Evolutionary conservation across 2,329 filamentous ascomycete genomes (phyloP).

Genomic region (Coccinonectria pachysandricola): DNA sequence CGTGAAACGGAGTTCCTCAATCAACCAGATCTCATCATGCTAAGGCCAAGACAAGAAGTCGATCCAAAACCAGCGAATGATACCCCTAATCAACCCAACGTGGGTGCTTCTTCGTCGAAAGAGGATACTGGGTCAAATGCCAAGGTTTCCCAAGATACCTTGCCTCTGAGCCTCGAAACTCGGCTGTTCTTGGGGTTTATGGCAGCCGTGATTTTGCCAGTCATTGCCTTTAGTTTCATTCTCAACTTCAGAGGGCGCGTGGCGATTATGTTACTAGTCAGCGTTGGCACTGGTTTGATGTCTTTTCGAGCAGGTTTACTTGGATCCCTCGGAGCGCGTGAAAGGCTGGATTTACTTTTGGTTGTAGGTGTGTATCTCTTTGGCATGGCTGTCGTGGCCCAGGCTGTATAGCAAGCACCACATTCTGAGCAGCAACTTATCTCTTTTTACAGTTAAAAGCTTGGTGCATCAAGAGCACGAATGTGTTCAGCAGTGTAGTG

Average conservation of each 20-base stretch:
- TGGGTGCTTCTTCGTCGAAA: too few relatives aligned
- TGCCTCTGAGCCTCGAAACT: too few relatives aligned
- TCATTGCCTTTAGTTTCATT: conserved; percentile 48
- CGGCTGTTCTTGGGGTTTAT: too few relatives aligned
- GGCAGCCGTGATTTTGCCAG: conserved; percentile 43
- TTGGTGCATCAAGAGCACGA: background rate
- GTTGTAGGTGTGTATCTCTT: conserved; percentile 22
- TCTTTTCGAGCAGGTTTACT: conserved; percentile 18
- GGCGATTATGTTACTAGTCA: conserved; percentile 44
- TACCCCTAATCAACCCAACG: too few relatives aligned
- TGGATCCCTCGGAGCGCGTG: conserved; percentile 6
- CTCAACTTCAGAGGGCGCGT: conserved; percentile 47
- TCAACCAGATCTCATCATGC: conserved; percentile 37
- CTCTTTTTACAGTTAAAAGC: background rate
- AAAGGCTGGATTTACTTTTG: conserved; percentile 13
- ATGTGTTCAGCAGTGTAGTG: too few relatives aligned
- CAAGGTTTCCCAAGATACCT: too few relatives aligned
- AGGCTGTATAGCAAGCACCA: too few relatives aligned
- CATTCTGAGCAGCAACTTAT: too few relatives aligned
- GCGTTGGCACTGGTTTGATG: conserved; percentile 29
- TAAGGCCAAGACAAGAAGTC: conserved; percentile 6
- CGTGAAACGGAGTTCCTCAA: conserved; percentile 52
- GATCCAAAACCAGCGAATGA: conserved; percentile 7
- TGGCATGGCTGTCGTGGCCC: too few relatives aligned
- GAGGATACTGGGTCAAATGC: too few relatives aligned